Conservation (phyloP, 169 alveolate species). For the Ichthyophthirius multifiliis region DNA sequence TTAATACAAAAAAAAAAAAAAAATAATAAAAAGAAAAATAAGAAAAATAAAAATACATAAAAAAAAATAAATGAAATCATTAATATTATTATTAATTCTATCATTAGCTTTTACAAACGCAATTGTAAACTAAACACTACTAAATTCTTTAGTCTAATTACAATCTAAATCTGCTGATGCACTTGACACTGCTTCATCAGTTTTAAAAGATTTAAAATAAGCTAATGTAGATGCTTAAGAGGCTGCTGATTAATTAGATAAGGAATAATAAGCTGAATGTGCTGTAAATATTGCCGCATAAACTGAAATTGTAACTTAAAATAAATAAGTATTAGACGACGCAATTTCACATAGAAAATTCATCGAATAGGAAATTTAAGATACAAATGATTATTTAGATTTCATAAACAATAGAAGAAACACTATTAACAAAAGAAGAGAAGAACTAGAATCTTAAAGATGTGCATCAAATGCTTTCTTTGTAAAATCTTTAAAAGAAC, state of each 20-base stretch:
- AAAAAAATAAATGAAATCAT: no score
- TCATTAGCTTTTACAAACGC: background rate
- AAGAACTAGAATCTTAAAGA: background rate
- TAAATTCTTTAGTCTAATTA: background rate
- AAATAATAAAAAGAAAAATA: no score
- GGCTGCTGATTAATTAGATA: background rate
- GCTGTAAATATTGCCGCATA: background rate
- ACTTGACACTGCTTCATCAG: background rate
- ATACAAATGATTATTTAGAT: background rate
- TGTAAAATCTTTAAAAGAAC: slow-evolving; percentile 1
- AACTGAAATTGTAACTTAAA: background rate
- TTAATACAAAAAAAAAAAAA: no score
- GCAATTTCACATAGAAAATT: slow-evolving; percentile 5
- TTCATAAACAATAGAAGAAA: background rate
- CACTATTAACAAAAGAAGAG: background rate
- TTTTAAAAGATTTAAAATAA: background rate
- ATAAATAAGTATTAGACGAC: background rate
- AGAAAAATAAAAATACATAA: no score
- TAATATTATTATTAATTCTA: no score
- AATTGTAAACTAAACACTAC: no score
- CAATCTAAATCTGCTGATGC: slow-evolving; percentile 1
- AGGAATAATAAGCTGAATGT: background rate
- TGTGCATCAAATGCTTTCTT: background rate
- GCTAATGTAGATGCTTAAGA: background rate
- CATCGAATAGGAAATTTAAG: background rate